Percentiles rank a stretch among this genome's conserved stretches.
These are phyloP conservation scores for Schizophyllum commune DNA, from an alignment of 1,284 basidiomycete genomes.

Conservation along the genomic window DNA sequence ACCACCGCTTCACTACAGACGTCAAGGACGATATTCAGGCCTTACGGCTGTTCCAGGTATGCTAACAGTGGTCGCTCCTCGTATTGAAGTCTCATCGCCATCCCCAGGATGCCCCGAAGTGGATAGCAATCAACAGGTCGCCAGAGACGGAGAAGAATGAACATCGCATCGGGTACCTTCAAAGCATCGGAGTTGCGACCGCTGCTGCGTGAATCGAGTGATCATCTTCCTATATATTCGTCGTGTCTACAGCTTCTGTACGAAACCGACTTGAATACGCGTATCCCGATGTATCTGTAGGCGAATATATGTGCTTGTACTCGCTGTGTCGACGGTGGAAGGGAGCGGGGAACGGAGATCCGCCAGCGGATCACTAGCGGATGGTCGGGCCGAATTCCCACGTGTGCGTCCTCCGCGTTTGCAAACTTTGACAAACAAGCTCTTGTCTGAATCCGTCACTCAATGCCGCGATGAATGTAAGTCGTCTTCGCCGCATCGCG, in stretches of 20 bases:
- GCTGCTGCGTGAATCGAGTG: neutral
- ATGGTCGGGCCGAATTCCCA: too few species aligned
- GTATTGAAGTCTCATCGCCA: neutral
- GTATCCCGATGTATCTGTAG: too few species aligned
- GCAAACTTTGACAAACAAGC: too few species aligned
- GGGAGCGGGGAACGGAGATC: too few species aligned
- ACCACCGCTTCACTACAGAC: conserved; percentile 83
- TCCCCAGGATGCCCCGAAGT: conserved; percentile 80
- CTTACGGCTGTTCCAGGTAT: conserved; percentile 71
- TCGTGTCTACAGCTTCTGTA: too few species aligned
- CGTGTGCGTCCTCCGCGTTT: too few species aligned
- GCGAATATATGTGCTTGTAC: too few species aligned
- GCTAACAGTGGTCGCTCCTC: conserved; percentile 6
- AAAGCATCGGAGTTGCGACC: conserved; percentile 30
- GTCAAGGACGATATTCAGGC: conserved; percentile 60
- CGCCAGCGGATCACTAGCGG: too few species aligned
- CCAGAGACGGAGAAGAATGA: conserved; percentile 54
- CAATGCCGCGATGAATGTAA: neutral
- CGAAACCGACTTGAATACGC: too few species aligned
- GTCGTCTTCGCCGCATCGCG: neutral
- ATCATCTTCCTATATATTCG: too few species aligned
- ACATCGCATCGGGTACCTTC: conserved; percentile 56
- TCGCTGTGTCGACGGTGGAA: too few species aligned
- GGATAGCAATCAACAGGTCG: conserved; percentile 68
- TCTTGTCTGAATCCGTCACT: too few species aligned